Evolutionary conservation across 306 rosid species (phyloP), one percentile per base, ranked within the genome.

Genomic region (Pterocarpus santalinus): DNA sequence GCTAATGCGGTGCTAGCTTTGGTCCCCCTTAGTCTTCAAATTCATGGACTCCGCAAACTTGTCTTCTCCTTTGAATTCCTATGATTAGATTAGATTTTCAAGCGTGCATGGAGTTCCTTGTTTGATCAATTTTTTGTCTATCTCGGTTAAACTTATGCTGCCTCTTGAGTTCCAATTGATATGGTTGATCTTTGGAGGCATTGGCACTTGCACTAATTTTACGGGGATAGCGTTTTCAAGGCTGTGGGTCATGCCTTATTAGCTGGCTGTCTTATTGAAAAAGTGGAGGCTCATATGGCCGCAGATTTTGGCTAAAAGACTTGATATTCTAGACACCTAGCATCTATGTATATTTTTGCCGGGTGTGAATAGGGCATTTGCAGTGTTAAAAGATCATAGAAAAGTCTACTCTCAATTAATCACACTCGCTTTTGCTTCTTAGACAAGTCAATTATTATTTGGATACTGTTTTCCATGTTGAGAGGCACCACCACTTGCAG

Each of bases 221-320:
- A 38, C 41, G 28, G 28, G 28, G 28, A 22, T 43, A 4, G n/a
- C 11, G 53, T 47, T 47, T 11, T 16, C 53, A 43, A 70, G 41
- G 16, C 44, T 58, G 78, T 65, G 84, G 81, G 78, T 73, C 86
- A 80, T 65, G 14, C 46, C 46, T 39, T 9, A 3, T 5, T 83
- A 67, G 80, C 73, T 87, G 73, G 53, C 61, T 80, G 64, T 43
- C 67, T 4, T 22, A 51, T 73, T 49, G 38, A 52, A 22, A 63
- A 55, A 64, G 52, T 43, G 36, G 39, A 43, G 56, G 64, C 44
- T 65, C 60, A 35, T 41, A 34, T 57, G 65, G 65, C 69, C 43
- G 8, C 60, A 69, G 77, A 67, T 22, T 44, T 4, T 38, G 7
- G 41, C 41, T 6, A 38, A 38, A 46, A 9, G 51, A 8, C 12